Base-by-base conservation (phyloP, 805 yeast genomes). In the Citeromyces nyonsensis region DNA sequence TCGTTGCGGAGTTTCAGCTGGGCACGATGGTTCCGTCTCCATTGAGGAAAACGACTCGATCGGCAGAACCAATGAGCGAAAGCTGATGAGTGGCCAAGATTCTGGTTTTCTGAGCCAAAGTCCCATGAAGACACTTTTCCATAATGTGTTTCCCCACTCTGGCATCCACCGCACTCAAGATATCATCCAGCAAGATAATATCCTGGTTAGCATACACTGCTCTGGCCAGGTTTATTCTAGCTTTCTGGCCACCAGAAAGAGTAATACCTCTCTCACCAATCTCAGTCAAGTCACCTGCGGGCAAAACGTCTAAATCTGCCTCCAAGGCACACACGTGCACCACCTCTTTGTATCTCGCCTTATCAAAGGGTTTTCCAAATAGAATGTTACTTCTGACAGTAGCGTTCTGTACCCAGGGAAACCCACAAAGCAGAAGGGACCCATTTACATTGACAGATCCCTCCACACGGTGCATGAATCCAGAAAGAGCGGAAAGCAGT, bases 21-120 rank as follows among this genome's bases (percentile, higher is more conserved):
- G 0, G 59, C 65, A 65, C 69, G 22, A 78, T 54, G 0, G 66
- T 44, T 1, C 83, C 74, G 33, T 77, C 80, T 12, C 78, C 72
- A 42, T 73, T 69, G 41, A 84, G 52, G 38, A 76, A 80, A 9
- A 84, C 61, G 24, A 84, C 56, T 30, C 77, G 61, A 47, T 77
- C 83, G 11, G 93, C 91, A 35, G 63, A 54, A 13, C 69, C 69
- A 38, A 83, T 66, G 37, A 83, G 57, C 5, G 83, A 69, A 32
- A 84, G 57, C 48, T 84, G 94, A 50, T 83, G 95, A 0, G 95
- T 84, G 2, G 93, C 93, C 44, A 83, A 59, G 8, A 84, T 44
- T 43, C 91, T 63, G 0, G 95, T 84, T 43, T 66, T 70, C 12
- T 53, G 51, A 27, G 56, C 53, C 37, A 84, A 47, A 18, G 71